Conservation (phyloP, 306 rosid species). For the Cajanus cajan region DNA sequence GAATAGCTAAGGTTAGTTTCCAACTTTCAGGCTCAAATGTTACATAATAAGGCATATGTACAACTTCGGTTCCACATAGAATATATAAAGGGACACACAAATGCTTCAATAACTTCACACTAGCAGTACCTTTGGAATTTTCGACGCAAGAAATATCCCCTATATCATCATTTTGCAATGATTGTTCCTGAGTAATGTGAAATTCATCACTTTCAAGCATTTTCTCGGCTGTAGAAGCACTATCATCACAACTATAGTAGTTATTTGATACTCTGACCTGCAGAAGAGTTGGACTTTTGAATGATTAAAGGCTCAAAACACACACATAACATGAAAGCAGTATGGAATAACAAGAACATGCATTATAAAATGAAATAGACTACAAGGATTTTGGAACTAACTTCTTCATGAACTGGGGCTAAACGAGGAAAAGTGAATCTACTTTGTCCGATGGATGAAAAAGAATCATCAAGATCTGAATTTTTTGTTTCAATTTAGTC, state of each 20-base stretch:
- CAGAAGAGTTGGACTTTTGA: constrained; percentile 16
- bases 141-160: constrained; percentile 27
- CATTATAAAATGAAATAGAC: not conserved
- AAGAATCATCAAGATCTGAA: constrained; percentile 67
- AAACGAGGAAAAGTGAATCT: constrained; percentile 48
- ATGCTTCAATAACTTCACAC: not conserved
- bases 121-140: constrained; percentile 50
- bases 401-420: constrained; percentile 72
- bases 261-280: constrained; percentile 49
- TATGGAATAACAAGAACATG: not conserved
- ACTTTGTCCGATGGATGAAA: constrained; percentile 45
- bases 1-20: not conserved
- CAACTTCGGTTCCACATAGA: not conserved
- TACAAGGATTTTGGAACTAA: constrained; percentile 28
- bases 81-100: not conserved
- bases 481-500: too few relatives aligned
- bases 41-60: not conserved
- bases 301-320: not conserved
- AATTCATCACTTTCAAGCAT: constrained; percentile 25
- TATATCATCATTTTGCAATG: constrained; percentile 22
- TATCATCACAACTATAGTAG: constrained; percentile 63
- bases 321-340: not conserved
- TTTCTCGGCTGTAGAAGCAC: constrained; percentile 34
- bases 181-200: constrained; percentile 27
- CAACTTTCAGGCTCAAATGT: not conserved